Base-by-base conservation (phyloP, 2,329 filamentous ascomycete genomes). In the Fusarium buharicum region DNA sequence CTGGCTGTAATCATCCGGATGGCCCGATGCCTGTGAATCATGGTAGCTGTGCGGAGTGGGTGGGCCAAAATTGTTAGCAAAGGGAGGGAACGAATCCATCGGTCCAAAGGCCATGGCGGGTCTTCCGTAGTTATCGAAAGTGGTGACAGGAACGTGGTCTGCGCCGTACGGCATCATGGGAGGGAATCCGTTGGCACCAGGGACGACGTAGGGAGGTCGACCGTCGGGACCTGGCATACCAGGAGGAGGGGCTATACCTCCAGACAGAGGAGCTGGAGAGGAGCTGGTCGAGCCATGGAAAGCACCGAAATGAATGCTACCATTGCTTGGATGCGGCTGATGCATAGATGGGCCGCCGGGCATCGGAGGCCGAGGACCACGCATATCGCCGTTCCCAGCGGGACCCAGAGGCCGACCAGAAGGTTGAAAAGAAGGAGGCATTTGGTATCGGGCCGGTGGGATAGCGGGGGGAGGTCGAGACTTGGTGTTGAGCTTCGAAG, bases 11-110 rank as follows among this genome's bases (percentile, higher is more conserved):
- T 83, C 81, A 34, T 81, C 81, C 14, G 75, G 78, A 38, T 80
- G 79, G 6, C 75, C 78, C 2, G 85, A 86, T 31, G 84, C 80
- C 58, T 87, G 86, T 3, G 86, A 88, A 31, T 82, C 85, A 51
- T 86, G 86, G 67, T 86, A 86, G 72, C 85, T 88, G 60, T 85
- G 85, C 4, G 85, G 82, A 2, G 84, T 86, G 1, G 82, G 80
- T 2, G 85, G 82, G 4, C 81, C 82, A 68, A 84, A 83, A 62
- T 75, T 77, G 61, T 73, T 75, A 20, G 70, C 71, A 55, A 74
- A 71, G 4, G 57, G 63, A 41, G 64, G 68, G 51, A 75, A 75
- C 9, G 76, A 66, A 28, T 79, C 76, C 49, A 73, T 62, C 8
- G 72, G 74, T 9, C 70, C 72, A 50, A 73, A 78, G 14, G 66